These are phyloP conservation scores for Raphanus hybrid DNA, from an alignment of 441 rosid genomes.

Conservation along the genomic window DNA sequence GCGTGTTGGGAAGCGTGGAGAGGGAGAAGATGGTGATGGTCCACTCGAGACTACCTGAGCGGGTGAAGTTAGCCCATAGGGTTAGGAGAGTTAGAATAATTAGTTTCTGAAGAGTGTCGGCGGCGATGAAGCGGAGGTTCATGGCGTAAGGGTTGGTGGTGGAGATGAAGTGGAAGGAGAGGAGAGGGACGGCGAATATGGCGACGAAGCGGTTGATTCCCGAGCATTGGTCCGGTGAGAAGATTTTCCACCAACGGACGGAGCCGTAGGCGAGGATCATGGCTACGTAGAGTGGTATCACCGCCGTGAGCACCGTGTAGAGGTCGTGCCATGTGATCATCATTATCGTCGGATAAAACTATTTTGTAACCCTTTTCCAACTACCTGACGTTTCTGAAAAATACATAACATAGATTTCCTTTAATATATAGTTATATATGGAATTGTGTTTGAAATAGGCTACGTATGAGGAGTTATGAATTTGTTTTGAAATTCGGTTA, in stretches of 20 bases:
- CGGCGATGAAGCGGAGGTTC: background rate
- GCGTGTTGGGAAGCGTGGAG: conserved; percentile 12
- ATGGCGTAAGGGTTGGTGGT: conserved; percentile 13
- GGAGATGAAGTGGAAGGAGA: conserved; percentile 14
- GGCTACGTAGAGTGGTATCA: conserved; percentile 63
- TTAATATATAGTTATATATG: background rate
- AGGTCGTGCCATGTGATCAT: conserved; percentile 69
- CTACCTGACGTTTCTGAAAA: background rate
- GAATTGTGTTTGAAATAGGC: background rate
- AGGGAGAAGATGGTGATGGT: conserved; percentile 12
- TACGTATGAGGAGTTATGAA: background rate
- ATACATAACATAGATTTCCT: background rate
- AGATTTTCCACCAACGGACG: conserved; percentile 7
- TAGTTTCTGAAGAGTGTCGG: background rate
- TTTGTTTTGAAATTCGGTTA: background rate
- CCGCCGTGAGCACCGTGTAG: conserved; percentile 65
- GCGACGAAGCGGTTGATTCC: conserved; percentile 13
- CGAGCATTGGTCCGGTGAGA: conserved; percentile 12
- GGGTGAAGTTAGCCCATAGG: background rate
- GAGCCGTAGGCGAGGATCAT: conserved; percentile 50
- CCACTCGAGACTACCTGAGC: background rate
- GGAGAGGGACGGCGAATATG: conserved; percentile 9
- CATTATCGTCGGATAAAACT: conserved; percentile 17
- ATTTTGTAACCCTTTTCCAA: background rate
- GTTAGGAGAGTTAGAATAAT: background rate